Conservation (phyloP, 31 red algal genomes). For the Endocladia muricata region DNA sequence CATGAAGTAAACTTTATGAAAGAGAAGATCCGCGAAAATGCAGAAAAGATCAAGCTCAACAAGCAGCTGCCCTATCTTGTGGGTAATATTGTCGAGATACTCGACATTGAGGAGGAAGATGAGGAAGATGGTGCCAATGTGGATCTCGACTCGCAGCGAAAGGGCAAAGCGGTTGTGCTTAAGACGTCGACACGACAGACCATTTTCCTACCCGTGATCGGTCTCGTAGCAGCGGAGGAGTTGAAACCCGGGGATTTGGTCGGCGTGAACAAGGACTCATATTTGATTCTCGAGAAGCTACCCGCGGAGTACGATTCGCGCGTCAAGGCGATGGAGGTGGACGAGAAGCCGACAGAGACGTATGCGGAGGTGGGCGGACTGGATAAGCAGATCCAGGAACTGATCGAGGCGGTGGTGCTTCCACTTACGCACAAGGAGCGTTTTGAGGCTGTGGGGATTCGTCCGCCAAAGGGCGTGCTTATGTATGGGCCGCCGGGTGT, state of each 20-base stretch:
- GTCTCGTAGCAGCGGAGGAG: slow-evolving; percentile 84
- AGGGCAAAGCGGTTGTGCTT: slow-evolving; percentile 90
- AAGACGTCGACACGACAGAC: slow-evolving; percentile 99
- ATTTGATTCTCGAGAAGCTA: slow-evolving; percentile 95
- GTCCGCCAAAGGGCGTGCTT: slow-evolving; percentile 97
- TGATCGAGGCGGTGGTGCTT: slow-evolving; percentile 97
- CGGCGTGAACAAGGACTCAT: slow-evolving; percentile 99
- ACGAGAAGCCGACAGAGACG: slow-evolving; percentile 98
- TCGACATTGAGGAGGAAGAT: slow-evolving; percentile 86
- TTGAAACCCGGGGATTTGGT: slow-evolving; percentile 95
- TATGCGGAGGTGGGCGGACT: slow-evolving; percentile 96
- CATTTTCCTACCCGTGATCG: slow-evolving; percentile 94
- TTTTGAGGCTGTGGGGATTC: slow-evolving; percentile 96
- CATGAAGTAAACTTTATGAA: slow-evolving; percentile 80
- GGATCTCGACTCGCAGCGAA: slow-evolving; percentile 87
- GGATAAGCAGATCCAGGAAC: slow-evolving; percentile 99
- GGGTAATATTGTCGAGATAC: slow-evolving; percentile 97
- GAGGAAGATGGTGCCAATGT: slow-evolving; percentile 86
- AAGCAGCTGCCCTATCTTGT: slow-evolving; percentile 97
- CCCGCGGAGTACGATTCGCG: slow-evolving; percentile 98
- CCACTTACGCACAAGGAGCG: slow-evolving; percentile 95
- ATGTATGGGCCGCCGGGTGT: slow-evolving; percentile 99
- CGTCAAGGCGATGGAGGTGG: slow-evolving; percentile 99
- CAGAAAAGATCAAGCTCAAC: slow-evolving; percentile 98
- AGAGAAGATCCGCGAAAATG: slow-evolving; percentile 94